Percentiles rank a stretch among this genome's conserved stretches.
Conservation (phyloP, 2,329 filamentous ascomycete species). For the Alternaria consortialis region DNA sequence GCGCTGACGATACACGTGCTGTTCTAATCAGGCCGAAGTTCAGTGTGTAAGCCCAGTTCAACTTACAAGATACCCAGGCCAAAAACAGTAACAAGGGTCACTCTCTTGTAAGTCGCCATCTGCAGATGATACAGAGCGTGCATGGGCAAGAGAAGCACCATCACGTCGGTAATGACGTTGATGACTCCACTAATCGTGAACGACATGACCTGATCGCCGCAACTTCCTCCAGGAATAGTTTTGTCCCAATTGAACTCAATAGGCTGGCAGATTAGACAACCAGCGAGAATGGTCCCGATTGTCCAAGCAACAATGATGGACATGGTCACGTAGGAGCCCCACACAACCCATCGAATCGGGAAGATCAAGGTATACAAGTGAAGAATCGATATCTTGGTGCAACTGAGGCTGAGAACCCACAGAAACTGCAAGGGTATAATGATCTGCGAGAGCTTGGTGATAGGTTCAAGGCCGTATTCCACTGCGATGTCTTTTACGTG, state of each 20-base stretch:
- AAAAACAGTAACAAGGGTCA: not conserved
- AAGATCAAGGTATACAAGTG: not conserved
- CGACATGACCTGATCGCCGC: constrained; percentile 7
- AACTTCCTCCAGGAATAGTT: constrained; percentile 27
- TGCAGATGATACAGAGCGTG: constrained; percentile 1
- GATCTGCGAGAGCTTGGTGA: constrained; percentile 3
- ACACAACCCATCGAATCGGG: constrained; percentile 1
- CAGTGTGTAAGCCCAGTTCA: not conserved
- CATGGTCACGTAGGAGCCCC: constrained; percentile 3
- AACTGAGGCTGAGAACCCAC: constrained; percentile 3
- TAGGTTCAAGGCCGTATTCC: not conserved
- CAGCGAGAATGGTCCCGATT: constrained; percentile 3
- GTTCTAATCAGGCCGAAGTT: not conserved
- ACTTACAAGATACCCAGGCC: constrained; percentile 4
- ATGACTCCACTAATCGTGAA: constrained; percentile 3
- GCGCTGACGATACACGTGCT: constrained; percentile 2
- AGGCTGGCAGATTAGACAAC: not conserved
- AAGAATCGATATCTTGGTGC: constrained; percentile 3
- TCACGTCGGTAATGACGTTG: not conserved
- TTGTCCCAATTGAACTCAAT: constrained; percentile 36
- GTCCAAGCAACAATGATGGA: not conserved
- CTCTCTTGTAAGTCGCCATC: constrained; percentile 4
- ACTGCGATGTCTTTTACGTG: not conserved
- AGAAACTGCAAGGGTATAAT: constrained; percentile 3
- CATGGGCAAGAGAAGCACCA: constrained; percentile 6